phyloP scores from a whole-genome alignment of 345 rosid species.

The Laguncularia racemosa region DNA sequence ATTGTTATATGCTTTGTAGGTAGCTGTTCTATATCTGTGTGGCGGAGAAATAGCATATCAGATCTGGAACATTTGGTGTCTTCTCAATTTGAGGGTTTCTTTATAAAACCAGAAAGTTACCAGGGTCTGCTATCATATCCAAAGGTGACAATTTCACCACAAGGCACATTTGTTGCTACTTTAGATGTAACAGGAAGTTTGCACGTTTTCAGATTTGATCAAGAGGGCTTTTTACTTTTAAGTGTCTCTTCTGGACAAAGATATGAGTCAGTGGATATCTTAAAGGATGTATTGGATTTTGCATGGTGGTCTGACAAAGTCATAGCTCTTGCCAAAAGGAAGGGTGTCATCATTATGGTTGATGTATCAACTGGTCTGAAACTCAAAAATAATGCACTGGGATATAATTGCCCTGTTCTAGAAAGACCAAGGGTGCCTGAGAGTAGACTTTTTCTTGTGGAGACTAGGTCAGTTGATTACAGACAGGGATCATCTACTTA shows the following conservation, averaged over 20 bases:
- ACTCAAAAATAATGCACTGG: slow-evolving; percentile 44
- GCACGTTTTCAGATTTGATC: slow-evolving; percentile 55
- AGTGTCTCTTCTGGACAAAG: slow-evolving; percentile 20
- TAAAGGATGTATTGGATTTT: slow-evolving; percentile 52
- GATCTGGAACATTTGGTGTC: slow-evolving; percentile 46
- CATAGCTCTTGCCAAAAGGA: slow-evolving; percentile 48
- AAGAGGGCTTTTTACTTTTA: slow-evolving; percentile 29
- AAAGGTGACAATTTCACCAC: slow-evolving; percentile 78
- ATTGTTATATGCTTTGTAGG: slow-evolving; percentile 34
- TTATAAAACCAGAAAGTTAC: slow-evolving; percentile 28
- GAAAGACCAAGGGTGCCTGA: slow-evolving; percentile 45
- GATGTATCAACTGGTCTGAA: slow-evolving; percentile 46
- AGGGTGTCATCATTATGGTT: slow-evolving; percentile 46
- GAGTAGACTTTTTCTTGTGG: slow-evolving; percentile 67
- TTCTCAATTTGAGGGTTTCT: slow-evolving; percentile 60
- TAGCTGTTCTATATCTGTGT: slow-evolving; percentile 53
- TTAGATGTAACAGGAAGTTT: slow-evolving; percentile 60
- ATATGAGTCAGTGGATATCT: slow-evolving; percentile 19
- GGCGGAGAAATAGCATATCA: slow-evolving; percentile 41
- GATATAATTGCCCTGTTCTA: slow-evolving; percentile 51
- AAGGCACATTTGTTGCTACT: slow-evolving; percentile 54
- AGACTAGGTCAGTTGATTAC: slow-evolving; percentile 33
- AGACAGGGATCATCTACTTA: slow-evolving; percentile 18
- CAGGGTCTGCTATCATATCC: slow-evolving; percentile 43
- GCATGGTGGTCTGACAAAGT: slow-evolving; percentile 92